These are phyloP conservation scores for Mycena vulgaris DNA, from an alignment of 768 basidiomycete species.

Conservation along the genomic window DNA sequence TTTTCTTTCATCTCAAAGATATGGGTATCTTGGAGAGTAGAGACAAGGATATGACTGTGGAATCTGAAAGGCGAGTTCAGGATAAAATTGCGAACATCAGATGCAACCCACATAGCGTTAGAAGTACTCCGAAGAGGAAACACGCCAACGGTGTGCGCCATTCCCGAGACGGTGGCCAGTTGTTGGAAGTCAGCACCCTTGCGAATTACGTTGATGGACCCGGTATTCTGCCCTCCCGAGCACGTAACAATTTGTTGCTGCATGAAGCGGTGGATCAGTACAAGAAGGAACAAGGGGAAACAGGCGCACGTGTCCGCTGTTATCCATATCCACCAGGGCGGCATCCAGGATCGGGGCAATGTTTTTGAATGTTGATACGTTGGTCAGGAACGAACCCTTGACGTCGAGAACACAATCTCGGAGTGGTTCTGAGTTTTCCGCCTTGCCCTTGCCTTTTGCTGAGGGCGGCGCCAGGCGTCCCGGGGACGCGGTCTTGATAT, in stretches of 20 bases:
- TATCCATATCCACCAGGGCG: constrained; percentile 79
- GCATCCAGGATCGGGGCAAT: constrained; percentile 90
- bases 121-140: constrained; percentile 72
- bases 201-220: constrained; percentile 82
- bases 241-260: constrained; percentile 90
- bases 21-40: constrained; percentile 69
- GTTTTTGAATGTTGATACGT: constrained; percentile 79
- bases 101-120: constrained; percentile 62
- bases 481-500: constrained; percentile 60
- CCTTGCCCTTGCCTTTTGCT: constrained; percentile 58
- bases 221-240: constrained; percentile 85
- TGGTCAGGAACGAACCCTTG: constrained; percentile 70
- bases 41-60: constrained; percentile 72
- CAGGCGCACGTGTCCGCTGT: constrained; percentile 73
- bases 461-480: constrained; percentile 47
- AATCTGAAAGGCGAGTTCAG: constrained; percentile 51
- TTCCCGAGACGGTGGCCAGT: constrained; percentile 68
- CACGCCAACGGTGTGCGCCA: constrained; percentile 69
- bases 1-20: constrained; percentile 67
- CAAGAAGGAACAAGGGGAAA: background rate
- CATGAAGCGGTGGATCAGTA: background rate
- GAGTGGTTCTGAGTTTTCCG: constrained; percentile 43
- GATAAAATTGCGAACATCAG: constrained; percentile 2
- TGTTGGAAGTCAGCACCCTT: constrained; percentile 88
- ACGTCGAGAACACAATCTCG: constrained; percentile 67